Conservation (phyloP, 2,329 filamentous ascomycete species). For the Scolecobasidium constrictum region DNA sequence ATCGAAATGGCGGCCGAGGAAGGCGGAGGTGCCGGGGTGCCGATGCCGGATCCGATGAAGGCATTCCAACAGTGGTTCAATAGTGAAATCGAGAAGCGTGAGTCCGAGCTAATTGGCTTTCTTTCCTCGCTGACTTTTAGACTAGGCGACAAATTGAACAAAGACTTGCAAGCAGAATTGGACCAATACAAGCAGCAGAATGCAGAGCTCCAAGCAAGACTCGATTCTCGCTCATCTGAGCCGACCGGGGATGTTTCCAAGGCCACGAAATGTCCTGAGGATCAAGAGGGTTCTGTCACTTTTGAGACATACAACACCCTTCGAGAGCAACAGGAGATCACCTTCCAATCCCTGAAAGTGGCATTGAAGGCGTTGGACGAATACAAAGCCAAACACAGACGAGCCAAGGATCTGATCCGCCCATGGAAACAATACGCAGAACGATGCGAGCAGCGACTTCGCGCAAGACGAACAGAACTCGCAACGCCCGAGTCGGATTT, state of each 20-base stretch:
- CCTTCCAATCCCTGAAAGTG: not conserved
- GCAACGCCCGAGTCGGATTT: constrained; percentile 3
- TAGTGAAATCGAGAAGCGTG: not conserved
- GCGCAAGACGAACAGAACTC: not conserved
- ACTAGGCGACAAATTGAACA: constrained; percentile 3
- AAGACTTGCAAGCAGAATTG: not conserved
- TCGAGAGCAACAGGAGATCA: constrained; percentile 2
- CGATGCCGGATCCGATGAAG: no score
- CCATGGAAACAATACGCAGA: constrained; percentile 4
- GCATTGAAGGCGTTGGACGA: not conserved
- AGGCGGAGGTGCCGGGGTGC: no score
- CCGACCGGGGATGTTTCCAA: not conserved
- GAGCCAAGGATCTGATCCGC: not conserved
- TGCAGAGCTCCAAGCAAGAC: not conserved
- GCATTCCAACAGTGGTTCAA: not conserved
- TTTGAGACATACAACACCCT: not conserved
- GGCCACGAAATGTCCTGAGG: not conserved
- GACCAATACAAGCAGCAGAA: not conserved
- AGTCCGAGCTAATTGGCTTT: not conserved
- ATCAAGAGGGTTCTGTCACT: not conserved
- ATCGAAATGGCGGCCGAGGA: no score
- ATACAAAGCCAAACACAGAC: not conserved
- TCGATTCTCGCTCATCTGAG: not conserved
- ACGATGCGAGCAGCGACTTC: not conserved
- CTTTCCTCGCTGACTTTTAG: not conserved